Conservation (phyloP, 257 asterid species). For the Haberlea rhodopensis region DNA sequence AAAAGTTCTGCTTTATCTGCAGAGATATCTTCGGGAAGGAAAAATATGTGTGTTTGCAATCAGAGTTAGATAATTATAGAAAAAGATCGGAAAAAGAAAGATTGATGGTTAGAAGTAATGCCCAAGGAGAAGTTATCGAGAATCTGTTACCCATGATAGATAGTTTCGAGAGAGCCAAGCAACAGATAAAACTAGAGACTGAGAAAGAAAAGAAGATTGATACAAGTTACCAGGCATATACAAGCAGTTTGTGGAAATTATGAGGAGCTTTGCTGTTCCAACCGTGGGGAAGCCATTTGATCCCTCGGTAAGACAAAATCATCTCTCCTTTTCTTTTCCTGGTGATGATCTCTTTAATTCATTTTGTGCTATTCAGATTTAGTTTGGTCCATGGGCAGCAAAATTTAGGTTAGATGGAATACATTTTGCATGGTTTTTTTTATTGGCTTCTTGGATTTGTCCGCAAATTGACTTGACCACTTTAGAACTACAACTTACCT, state of each 20-base stretch:
- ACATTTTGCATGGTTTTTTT: neutral
- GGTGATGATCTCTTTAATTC: neutral
- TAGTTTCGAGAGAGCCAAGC: constrained; percentile 85
- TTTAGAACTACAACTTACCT: no score
- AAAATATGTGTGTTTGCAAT: constrained; percentile 60
- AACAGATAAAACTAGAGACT: constrained; percentile 58
- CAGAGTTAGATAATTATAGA: constrained; percentile 87
- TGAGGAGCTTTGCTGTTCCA: constrained; percentile 81
- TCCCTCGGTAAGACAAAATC: constrained; percentile 56
- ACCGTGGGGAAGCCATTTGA: constrained; percentile 88
- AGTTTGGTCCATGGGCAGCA: neutral
- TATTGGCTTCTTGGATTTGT: neutral
- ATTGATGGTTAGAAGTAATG: constrained; percentile 48
- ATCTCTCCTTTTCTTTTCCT: neutral
- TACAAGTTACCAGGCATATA: constrained; percentile 86
- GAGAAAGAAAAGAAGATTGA: constrained; percentile 83
- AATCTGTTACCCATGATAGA: constrained; percentile 83
- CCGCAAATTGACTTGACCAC: neutral
- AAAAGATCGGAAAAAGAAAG: constrained; percentile 75
- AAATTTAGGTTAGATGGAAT: neutral
- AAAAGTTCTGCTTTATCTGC: constrained; percentile 53
- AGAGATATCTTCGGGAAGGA: constrained; percentile 63
- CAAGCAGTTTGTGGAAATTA: constrained; percentile 85
- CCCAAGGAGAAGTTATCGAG: constrained; percentile 72
- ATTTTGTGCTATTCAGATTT: neutral